Base-by-base conservation (phyloP, 805 yeast species). In the Sugiyamaella boreocaroliniensis region DNA sequence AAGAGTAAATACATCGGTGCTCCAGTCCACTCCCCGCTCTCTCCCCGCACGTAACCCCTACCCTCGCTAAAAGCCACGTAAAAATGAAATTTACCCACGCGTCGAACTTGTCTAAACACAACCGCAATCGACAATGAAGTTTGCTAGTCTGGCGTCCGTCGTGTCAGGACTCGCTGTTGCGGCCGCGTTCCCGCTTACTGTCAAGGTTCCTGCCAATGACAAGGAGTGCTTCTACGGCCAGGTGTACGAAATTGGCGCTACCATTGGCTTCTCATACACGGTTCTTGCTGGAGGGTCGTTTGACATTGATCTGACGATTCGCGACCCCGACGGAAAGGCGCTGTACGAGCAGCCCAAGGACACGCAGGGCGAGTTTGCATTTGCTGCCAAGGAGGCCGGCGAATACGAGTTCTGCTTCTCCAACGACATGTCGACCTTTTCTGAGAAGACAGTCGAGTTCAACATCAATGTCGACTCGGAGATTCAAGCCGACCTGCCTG, bases 321-420 rank as follows among this genome's bases (percentile, higher is more conserved):
- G 68, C 58, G 77, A 77, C 41, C 93, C 93, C 12, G 71, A 72
- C 50, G 81, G 81, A 32, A 75, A 73, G 45, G 65, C 76, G 19
- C 68, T 86, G 43, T 76, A 78, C 49, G 63, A 71, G 34, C 85
- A 83, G 50, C 71, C 73, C 47, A 81, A 82, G 59, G 81, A 82
- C 65, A 79, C 85, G 67, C 92, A 85, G 67, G 95, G 90, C 11
- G 95, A 89, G 64, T 84, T 84, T 73, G 73, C 80, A 6, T 82
- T 89, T 66, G 74, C 71, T 18, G 95, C 87, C 19, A 80, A 78
- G 43, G 64, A 67, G 49, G 66, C 69, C 16, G 97, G 97, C 43
- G 96, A 89, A 68, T 89, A 88, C 73, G 85, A 84, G 68, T 84
- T 89, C 68, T 89, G 97, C 71, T 88, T 89, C 73, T 71, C 81